Percentiles rank a stretch among this genome's conserved stretches.
Conservation (phyloP, 2,329 filamentous ascomycete genomes). For the Microdochium bolleyi region DNA sequence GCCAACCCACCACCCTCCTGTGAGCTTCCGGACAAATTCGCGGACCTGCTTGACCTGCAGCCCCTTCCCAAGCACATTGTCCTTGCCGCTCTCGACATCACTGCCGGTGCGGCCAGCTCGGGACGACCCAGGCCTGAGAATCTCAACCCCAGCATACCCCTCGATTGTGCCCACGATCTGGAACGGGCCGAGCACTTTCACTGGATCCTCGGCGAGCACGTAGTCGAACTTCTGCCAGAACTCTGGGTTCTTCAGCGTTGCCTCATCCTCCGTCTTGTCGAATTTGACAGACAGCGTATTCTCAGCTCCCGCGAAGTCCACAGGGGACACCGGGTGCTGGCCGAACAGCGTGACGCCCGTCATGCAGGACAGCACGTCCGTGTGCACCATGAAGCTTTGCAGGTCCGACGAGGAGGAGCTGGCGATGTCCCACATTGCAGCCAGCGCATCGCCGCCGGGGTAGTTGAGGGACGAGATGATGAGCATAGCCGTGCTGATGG, state of each 20-base stretch:
- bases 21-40: slow-evolving; percentile 32
- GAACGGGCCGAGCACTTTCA: slow-evolving; percentile 41
- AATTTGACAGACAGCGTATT: slow-evolving; percentile 29
- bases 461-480: slow-evolving; percentile 85
- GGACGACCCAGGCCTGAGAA: slow-evolving; percentile 38
- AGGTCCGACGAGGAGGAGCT: slow-evolving; percentile 17
- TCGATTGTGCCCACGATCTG: slow-evolving; percentile 47
- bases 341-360: slow-evolving; percentile 62
- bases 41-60: slow-evolving; percentile 28
- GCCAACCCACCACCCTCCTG: slow-evolving; percentile 58
- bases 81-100: slow-evolving; percentile 12
- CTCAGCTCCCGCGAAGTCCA: slow-evolving; percentile 11
- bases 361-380: slow-evolving; percentile 62
- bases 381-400: slow-evolving; percentile 39
- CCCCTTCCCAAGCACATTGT: slow-evolving; percentile 36
- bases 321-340: slow-evolving; percentile 29
- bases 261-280: slow-evolving; percentile 55
- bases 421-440: slow-evolving; percentile 35
- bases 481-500: slow-evolving; percentile 58
- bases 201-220: slow-evolving; percentile 46
- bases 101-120: slow-evolving; percentile 8
- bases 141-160: slow-evolving; percentile 50
- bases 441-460: slow-evolving; percentile 76
- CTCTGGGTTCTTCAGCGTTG: slow-evolving; percentile 30
- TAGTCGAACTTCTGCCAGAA: slow-evolving; percentile 63